Evolutionary conservation across 2,329 filamentous ascomycete species (phyloP).

Genomic region (Fusarium sp.): DNA sequence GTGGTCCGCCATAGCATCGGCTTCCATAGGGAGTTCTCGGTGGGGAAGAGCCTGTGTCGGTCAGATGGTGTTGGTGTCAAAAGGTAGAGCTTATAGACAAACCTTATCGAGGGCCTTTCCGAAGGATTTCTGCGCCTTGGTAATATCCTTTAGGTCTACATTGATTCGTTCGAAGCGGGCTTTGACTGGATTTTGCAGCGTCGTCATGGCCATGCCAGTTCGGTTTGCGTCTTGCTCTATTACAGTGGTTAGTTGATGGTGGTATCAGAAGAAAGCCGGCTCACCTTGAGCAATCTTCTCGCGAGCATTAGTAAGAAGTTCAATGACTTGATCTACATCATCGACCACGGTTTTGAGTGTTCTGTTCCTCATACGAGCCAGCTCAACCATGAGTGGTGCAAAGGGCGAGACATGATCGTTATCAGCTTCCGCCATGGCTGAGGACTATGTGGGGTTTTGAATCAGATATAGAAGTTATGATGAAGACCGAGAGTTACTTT

Average conservation of each 20-base stretch:
- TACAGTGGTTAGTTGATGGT: conserved; percentile 17
- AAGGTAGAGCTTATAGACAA: conserved; percentile 27
- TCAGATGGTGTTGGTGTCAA: conserved; percentile 16
- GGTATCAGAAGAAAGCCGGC: background rate
- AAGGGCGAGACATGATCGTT: conserved; percentile 55
- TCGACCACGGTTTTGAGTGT: conserved; percentile 74
- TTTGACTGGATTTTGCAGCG: conserved; percentile 86
- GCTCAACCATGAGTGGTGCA: conserved; percentile 72
- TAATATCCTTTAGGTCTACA: conserved; percentile 81
- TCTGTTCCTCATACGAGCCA: conserved; percentile 74
- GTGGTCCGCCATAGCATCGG: conserved; percentile 80
- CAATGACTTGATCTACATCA: conserved; percentile 85
- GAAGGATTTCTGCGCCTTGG: conserved; percentile 83
- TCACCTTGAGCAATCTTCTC: conserved; percentile 75
- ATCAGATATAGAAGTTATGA: background rate
- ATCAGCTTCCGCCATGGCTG: conserved; percentile 47
- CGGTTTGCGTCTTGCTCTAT: conserved; percentile 57
- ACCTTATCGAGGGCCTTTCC: conserved; percentile 86
- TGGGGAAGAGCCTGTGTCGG: conserved; percentile 49
- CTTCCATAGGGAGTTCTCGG: conserved; percentile 76
- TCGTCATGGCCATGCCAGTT: conserved; percentile 78
- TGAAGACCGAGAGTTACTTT: background rate
- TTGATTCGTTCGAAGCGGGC: conserved; percentile 81
- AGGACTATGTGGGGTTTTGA: background rate
- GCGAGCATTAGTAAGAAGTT: conserved; percentile 76